phyloP scores from a whole-genome alignment of 768 basidiomycete species.

The Kwoniella mangroviensis region DNA sequence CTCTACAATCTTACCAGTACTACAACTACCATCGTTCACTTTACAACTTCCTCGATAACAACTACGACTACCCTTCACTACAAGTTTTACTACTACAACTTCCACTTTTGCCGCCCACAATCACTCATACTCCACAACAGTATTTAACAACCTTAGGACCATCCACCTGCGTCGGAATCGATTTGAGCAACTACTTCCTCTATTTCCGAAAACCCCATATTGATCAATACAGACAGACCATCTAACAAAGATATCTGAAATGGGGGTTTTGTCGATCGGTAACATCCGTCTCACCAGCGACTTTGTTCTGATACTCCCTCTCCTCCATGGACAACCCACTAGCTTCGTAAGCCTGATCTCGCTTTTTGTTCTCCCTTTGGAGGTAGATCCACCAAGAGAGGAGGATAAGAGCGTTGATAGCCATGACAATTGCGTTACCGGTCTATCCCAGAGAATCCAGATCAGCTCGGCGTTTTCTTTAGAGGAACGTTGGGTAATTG shows the following conservation, averaged over 20 bases:
- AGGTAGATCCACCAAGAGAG: constrained; percentile 32
- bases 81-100: too few relatives aligned
- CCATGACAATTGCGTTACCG: constrained; percentile 30
- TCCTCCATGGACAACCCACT: constrained; percentile 34
- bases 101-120: too few relatives aligned
- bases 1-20: too few relatives aligned
- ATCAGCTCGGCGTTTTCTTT: background rate
- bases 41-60: too few relatives aligned
- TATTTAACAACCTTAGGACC: too few relatives aligned
- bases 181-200: too few relatives aligned
- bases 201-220: too few relatives aligned
- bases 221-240: too few relatives aligned
- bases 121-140: too few relatives aligned
- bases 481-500: background rate
- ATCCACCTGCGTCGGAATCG: too few relatives aligned
- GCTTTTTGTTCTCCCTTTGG: constrained; percentile 25
- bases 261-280: constrained; percentile 36
- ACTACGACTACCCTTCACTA: too few relatives aligned
- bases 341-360: constrained; percentile 25
- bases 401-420: constrained; percentile 25
- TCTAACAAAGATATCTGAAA: constrained; percentile 27
- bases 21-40: too few relatives aligned
- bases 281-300: constrained; percentile 39
- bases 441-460: constrained; percentile 16
- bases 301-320: constrained; percentile 29